These are phyloP conservation scores for Starmera amethionina DNA, from an alignment of 805 yeast species.

Conservation along the genomic window DNA sequence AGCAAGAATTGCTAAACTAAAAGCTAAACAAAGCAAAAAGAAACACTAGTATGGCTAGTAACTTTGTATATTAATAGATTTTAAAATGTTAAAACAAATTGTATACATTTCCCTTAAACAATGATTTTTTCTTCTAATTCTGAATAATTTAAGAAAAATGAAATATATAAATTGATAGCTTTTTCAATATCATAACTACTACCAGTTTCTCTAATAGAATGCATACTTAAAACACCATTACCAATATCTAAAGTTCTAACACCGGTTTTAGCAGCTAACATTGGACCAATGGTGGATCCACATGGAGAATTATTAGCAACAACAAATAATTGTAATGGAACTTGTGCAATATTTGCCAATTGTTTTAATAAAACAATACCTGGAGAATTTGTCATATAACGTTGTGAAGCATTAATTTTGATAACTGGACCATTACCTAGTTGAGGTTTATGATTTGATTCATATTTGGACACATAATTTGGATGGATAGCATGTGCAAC, in stretches of 20 bases:
- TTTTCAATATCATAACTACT: slow-evolving; percentile 65
- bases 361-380: slow-evolving; percentile 74
- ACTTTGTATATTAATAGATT: neutral
- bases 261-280: slow-evolving; percentile 79
- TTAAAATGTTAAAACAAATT: neutral
- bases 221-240: slow-evolving; percentile 90
- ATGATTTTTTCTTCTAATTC: slow-evolving; percentile 31
- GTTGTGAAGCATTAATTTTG: slow-evolving; percentile 89
- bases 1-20: slow-evolving; percentile 13
- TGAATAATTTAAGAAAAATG: slow-evolving; percentile 44
- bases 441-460: slow-evolving; percentile 66
- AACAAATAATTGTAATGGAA: slow-evolving; percentile 91
- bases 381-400: slow-evolving; percentile 88
- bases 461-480: slow-evolving; percentile 71
- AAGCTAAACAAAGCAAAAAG: slow-evolving; percentile 15
- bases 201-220: slow-evolving; percentile 86
- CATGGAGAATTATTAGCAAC: slow-evolving; percentile 89
- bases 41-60: slow-evolving; percentile 1
- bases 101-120: slow-evolving; percentile 23
- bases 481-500: slow-evolving; percentile 98
- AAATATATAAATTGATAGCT: slow-evolving; percentile 50
- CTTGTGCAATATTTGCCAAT: slow-evolving; percentile 53
- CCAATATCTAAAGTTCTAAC: slow-evolving; percentile 84
- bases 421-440: slow-evolving; percentile 88
- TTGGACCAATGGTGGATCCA: slow-evolving; percentile 96